Evolutionary conservation across 2,329 filamentous ascomycete species (phyloP).

Genomic region (Lachnellula cervina): DNA sequence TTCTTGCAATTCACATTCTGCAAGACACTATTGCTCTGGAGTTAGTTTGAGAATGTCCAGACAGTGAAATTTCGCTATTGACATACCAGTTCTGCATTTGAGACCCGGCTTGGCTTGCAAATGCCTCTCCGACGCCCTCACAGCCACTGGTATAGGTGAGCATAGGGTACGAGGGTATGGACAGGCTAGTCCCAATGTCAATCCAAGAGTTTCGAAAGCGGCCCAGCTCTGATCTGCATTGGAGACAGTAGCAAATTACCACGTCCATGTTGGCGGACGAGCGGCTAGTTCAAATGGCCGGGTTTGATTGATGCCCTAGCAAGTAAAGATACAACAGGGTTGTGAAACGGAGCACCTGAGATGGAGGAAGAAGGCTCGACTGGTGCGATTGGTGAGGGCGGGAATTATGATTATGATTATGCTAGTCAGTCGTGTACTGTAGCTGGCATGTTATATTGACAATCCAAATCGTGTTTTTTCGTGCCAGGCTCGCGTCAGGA

Average conservation of each 20-base stretch:
- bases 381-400: too few relatives aligned
- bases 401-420: too few relatives aligned
- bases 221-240: constrained; percentile 26
- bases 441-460: not conserved
- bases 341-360: too few relatives aligned
- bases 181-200: constrained; percentile 30
- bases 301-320: not conserved
- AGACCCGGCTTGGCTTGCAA: constrained; percentile 19
- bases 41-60: too few relatives aligned
- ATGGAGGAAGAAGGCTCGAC: too few relatives aligned
- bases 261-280: constrained; percentile 17
- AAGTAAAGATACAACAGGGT: not conserved
- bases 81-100: constrained; percentile 26
- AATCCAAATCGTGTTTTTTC: not conserved
- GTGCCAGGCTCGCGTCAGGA: not conserved
- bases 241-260: constrained; percentile 24
- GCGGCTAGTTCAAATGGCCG: not conserved
- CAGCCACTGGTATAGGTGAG: constrained; percentile 19
- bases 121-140: constrained; percentile 20
- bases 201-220: constrained; percentile 30
- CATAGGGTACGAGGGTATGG: constrained; percentile 23
- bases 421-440: too few relatives aligned
- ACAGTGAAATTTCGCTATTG: not conserved
- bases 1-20: constrained; percentile 28
- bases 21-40: constrained; percentile 17